Conservation (phyloP, 164 flowering plant genomes). For the Malania oleifera region DNA sequence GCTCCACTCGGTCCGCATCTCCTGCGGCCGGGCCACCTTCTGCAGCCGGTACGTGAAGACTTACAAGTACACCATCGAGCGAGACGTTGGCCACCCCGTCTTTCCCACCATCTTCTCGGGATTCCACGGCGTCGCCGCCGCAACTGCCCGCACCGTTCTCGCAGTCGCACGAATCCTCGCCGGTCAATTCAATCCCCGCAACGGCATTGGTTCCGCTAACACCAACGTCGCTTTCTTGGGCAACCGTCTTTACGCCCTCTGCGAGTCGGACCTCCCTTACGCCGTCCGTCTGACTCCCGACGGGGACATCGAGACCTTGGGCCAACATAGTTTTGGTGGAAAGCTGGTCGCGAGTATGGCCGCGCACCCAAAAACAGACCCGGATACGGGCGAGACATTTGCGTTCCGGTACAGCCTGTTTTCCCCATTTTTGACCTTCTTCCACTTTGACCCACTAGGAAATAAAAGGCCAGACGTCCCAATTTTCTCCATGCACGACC, state of each 20-base stretch:
- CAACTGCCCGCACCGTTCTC: neutral
- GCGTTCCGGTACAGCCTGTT: slow-evolving; percentile 11
- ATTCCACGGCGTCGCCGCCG: slow-evolving; percentile 2
- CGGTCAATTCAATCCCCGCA: slow-evolving; percentile 8
- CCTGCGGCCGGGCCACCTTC: slow-evolving; percentile 12
- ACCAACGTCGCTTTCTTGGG: slow-evolving; percentile 12
- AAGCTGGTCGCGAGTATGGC: slow-evolving; percentile 9
- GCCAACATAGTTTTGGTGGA: neutral
- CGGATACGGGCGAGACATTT: slow-evolving; percentile 13
- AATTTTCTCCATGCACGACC: slow-evolving; percentile 1
- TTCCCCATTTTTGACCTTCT: slow-evolving; percentile 11
- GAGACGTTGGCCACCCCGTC: slow-evolving; percentile 1
- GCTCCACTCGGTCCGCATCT: slow-evolving; percentile 18
- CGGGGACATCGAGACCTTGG: neutral
- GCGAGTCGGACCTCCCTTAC: slow-evolving; percentile 19
- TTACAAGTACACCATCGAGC: slow-evolving; percentile 1
- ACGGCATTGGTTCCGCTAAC: slow-evolving; percentile 18
- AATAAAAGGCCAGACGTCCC: slow-evolving; percentile 12
- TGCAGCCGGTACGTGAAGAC: slow-evolving; percentile 14
- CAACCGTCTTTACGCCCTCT: slow-evolving; percentile 12
- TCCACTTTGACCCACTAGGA: slow-evolving; percentile 8
- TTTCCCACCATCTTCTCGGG: slow-evolving; percentile 9
- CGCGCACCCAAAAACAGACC: slow-evolving; percentile 22
- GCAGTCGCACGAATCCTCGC: neutral
- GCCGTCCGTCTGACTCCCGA: neutral